Base-by-base conservation (phyloP, 2,329 filamentous ascomycete genomes). In the Didymellaceae sp. region DNA sequence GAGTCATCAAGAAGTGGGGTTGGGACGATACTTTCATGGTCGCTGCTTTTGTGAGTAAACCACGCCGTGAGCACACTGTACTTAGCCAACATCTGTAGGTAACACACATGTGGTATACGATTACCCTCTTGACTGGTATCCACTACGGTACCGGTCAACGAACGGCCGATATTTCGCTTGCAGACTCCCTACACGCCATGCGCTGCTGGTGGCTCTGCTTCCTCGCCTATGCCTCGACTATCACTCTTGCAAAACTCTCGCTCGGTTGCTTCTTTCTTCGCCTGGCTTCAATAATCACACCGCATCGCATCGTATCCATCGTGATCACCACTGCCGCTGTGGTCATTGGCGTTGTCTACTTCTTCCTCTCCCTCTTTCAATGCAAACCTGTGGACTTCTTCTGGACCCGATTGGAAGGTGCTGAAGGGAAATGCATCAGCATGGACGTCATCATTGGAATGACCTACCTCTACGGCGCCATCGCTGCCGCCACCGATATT, bases 211-310 rank as follows among this genome's bases (percentile, higher is more conserved):
- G 43, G 42, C 40, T 57, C 2, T 57, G 51, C 41, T 57, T 57
- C 31, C 43, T 57, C 7, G 45, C 45, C 24, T 57, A 54, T 22
- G 33, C 51, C 2, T 45, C 38, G 7, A 51, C 51, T 5, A 57
- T 57, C 31, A 54, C 54, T 0, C 25, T 58, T 4, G 55, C 55
- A 10, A 80, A 79, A 49, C 67, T 79, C 16, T 78, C 78, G 1
- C 77, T 81, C 37, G 76, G 59, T 9, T 63, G 80, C n/a, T 79
- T 80, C 43, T 72, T 82, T 30, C 72, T 81, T 13, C 76, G 79
- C 41, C 73, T 82, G 22, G 76, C 77, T 1, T 65, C 70, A 5
- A 68, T 76, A 42, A 70, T 71, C n/a, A 65, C 55, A 21, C 16
- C 67, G 0, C 78, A 81, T 46, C 66, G 70, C 34, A 63, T 68